Conservation (phyloP, 2,329 filamentous ascomycete species). For the Colletotrichum costaricense region DNA sequence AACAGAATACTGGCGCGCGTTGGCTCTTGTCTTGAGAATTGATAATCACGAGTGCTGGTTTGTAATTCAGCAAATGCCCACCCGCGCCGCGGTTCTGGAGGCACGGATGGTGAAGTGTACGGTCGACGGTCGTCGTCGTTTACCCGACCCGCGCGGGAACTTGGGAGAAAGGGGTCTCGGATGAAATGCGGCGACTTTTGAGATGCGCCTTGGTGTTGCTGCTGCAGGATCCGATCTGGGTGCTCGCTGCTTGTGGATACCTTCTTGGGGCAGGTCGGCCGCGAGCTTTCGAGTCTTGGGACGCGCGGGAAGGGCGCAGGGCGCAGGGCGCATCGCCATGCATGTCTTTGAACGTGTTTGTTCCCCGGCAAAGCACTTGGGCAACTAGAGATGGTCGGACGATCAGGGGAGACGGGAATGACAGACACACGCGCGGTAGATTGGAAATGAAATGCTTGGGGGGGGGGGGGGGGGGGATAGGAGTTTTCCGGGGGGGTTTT, state of each 20-base stretch:
- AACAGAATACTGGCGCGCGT: too few species aligned
- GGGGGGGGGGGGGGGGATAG: too few species aligned
- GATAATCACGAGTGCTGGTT: background rate
- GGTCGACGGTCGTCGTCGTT: background rate
- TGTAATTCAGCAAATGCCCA: background rate
- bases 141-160: slow-evolving; percentile 25
- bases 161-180: background rate
- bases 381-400: background rate
- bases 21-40: background rate
- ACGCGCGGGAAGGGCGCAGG: background rate
- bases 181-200: background rate
- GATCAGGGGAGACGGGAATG: background rate
- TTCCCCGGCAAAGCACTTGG: too few species aligned
- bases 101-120: background rate
- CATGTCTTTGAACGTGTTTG: background rate
- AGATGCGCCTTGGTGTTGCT: background rate
- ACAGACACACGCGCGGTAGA: background rate
- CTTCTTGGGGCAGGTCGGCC: background rate
- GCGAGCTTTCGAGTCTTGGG: background rate
- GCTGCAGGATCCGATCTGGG: background rate
- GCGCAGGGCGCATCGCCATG: background rate
- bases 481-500: too few species aligned
- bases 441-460: background rate
- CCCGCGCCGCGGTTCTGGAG: background rate
- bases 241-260: background rate